These are phyloP conservation scores for Boletus fagicola DNA, from an alignment of 768 basidiomycete species.

Conservation along the genomic window DNA sequence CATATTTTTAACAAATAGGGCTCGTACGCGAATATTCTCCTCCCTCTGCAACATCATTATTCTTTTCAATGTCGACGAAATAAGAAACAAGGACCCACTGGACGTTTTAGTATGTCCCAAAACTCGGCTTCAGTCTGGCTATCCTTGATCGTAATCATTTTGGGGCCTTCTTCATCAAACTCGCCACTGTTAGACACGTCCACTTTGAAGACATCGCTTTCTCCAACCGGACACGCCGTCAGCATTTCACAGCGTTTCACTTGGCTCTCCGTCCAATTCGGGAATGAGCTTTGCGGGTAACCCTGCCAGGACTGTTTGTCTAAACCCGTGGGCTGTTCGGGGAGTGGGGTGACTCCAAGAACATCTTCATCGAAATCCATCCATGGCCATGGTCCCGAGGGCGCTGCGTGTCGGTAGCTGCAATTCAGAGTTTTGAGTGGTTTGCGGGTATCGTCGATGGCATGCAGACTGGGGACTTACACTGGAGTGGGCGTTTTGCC, in stretches of 20 bases:
- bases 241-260: slow-evolving; percentile 34
- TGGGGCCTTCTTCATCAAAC: not conserved
- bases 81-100: slow-evolving; percentile 32
- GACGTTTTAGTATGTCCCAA: slow-evolving; percentile 34
- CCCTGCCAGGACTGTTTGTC: slow-evolving; percentile 15
- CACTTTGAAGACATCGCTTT: slow-evolving; percentile 23
- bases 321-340: not conserved
- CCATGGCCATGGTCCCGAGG: slow-evolving; percentile 44
- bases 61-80: not conserved
- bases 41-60: slow-evolving; percentile 27
- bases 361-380: slow-evolving; percentile 37
- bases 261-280: slow-evolving; percentile 34
- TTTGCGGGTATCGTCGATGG: not conserved
- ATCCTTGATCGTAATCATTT: slow-evolving; percentile 4
- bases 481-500: slow-evolving; percentile 22
- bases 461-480: slow-evolving; percentile 8
- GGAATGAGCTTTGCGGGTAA: slow-evolving; percentile 32
- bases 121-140: slow-evolving; percentile 22
- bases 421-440: not conserved
- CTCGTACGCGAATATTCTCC: slow-evolving; percentile 41
- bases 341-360: not conserved
- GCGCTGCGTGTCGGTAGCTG: slow-evolving; percentile 38
- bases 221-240: slow-evolving; percentile 13
- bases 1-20: slow-evolving; percentile 50
- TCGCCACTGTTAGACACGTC: slow-evolving; percentile 16